Evolutionary conservation across 495 filamentous ascomycete genomes (phyloP), one percentile per base, ranked within the genome.

Genomic region (Neurospora sublineolata): DNA sequence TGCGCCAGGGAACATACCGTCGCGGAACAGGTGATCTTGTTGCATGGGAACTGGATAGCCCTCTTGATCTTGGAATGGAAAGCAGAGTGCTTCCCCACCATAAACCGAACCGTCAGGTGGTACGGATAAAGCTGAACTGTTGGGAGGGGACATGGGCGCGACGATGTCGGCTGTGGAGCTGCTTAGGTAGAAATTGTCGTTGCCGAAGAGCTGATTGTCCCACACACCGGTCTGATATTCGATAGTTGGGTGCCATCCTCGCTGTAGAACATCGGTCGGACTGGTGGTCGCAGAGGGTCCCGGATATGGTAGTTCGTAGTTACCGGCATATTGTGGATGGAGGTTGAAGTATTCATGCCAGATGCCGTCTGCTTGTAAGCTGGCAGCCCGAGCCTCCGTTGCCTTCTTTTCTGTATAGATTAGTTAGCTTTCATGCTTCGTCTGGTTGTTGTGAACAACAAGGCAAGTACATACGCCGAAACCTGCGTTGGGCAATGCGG

Each of bases 281-380:
- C 46, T n/a, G 38, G 39, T 52, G 40, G 38, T 27, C 30, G 33
- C 38, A 9, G 41, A 44, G 6, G n/a, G 41, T 30, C 69, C 69
- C 69, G 30, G 11, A 7, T 33, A 64, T 33, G 52, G 27, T 33
- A 33, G 12, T 16, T 64, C 52, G 52, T 64, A 64, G 11, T 64
- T 36, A 1, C 27, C 52, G 33, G 33, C 27, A 27, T 33, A 33
- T 10, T 33, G 33, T 36, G 69, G 39, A 39, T 70, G 39, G 42
- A 60, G 41, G n/a, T 70, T 70, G 18, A 70, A 58, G 16, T 60
- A 46, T 30, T 70, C 69, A n/a, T 70, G 69, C 69, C 69, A 60
- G 33, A 60, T 60, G 40, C 69, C 41, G 33, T 70, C 69, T 36
- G 46, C 12, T 36, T 52, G 69, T 44, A 36, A 23, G 20, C 46